Evolutionary conservation across 768 basidiomycete species (phyloP).

Genomic region (Pleurotus salmoneostramineus): DNA sequence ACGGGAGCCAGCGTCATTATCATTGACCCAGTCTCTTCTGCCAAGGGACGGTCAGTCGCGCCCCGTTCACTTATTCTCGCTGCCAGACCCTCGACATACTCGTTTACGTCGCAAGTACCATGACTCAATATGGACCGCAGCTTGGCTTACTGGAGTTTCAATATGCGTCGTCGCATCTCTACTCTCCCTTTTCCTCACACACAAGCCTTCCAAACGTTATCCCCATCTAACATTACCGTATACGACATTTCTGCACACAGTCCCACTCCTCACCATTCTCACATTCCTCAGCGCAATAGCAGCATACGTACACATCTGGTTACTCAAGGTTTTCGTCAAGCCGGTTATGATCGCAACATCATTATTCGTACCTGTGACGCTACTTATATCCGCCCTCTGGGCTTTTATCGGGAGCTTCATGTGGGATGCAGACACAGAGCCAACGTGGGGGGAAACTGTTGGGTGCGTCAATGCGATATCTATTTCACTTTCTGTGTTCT

Average conservation of each 20-base stretch:
- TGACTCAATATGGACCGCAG: conserved; percentile 66
- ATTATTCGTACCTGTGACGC: conserved; percentile 68
- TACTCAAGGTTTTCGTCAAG: conserved; percentile 77
- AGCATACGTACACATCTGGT: conserved; percentile 71
- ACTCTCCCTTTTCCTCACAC: conserved; percentile 59
- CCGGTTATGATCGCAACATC: conserved; percentile 80
- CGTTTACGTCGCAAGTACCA: conserved; percentile 68
- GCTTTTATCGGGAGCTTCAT: conserved; percentile 80
- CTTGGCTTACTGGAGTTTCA: conserved; percentile 58
- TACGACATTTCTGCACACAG: conserved; percentile 69
- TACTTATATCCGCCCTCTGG: conserved; percentile 75
- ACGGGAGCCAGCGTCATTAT: conserved; percentile 47
- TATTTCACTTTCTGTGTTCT: neutral
- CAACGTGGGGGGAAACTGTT: conserved; percentile 79
- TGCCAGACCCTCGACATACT: conserved; percentile 74
- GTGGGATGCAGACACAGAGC: conserved; percentile 46
- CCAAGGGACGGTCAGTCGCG: conserved; percentile 67
- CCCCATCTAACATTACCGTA: conserved; percentile 48
- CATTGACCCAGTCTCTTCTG: conserved; percentile 76
- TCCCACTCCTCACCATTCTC: conserved; percentile 71
- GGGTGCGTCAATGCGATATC: conserved; percentile 28
- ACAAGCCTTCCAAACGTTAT: conserved; percentile 31
- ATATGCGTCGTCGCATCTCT: conserved; percentile 61
- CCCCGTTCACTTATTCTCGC: conserved; percentile 66
- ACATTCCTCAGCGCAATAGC: conserved; percentile 66